phyloP scores from a whole-genome alignment of 2,329 filamentous ascomycete genomes.

The Epichloe sp. region DNA sequence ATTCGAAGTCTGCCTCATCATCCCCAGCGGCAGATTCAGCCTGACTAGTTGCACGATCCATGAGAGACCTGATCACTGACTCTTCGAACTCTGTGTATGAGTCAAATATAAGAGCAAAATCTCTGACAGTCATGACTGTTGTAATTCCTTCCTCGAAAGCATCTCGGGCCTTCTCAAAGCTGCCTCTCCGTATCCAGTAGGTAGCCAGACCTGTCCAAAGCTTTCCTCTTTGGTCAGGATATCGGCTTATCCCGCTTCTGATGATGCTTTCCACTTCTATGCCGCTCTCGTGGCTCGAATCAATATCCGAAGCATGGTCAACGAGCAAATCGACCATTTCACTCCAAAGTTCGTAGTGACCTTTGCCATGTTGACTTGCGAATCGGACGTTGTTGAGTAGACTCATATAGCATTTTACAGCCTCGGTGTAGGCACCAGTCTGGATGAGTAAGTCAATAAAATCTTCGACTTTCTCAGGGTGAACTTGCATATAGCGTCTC shows the following conservation, averaged over 20 bases:
- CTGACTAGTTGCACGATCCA: slow-evolving; percentile 72
- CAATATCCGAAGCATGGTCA: slow-evolving; percentile 74
- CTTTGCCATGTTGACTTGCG: slow-evolving; percentile 84
- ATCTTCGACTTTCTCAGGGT: slow-evolving; percentile 89
- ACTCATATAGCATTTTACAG: slow-evolving; percentile 80
- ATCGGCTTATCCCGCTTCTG: slow-evolving; percentile 77
- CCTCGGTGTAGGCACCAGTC: slow-evolving; percentile 76
- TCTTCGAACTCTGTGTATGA: slow-evolving; percentile 96
- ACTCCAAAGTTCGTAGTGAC: slow-evolving; percentile 92
- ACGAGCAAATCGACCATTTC: slow-evolving; percentile 95
- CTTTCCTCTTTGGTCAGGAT: slow-evolving; percentile 87
- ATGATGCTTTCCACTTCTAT: slow-evolving; percentile 90
- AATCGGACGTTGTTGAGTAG: slow-evolving; percentile 86
- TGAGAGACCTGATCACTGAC: slow-evolving; percentile 78
- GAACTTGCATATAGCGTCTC: slow-evolving; percentile 92
- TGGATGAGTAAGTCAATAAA: slow-evolving; percentile 83
- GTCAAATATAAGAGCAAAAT: slow-evolving; percentile 94
- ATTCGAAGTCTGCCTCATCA: slow-evolving; percentile 78
- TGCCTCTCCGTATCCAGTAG: slow-evolving; percentile 89
- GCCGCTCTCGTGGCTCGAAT: slow-evolving; percentile 65
- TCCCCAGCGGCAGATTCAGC: slow-evolving; percentile 68
- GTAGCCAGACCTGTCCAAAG: slow-evolving; percentile 90
- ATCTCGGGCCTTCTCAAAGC: slow-evolving; percentile 85
- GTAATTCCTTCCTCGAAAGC: slow-evolving; percentile 93
- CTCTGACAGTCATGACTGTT: slow-evolving; percentile 95